phyloP scores from a whole-genome alignment of 2,329 filamentous ascomycete species.

The Pseudogymnoascus sp. region DNA sequence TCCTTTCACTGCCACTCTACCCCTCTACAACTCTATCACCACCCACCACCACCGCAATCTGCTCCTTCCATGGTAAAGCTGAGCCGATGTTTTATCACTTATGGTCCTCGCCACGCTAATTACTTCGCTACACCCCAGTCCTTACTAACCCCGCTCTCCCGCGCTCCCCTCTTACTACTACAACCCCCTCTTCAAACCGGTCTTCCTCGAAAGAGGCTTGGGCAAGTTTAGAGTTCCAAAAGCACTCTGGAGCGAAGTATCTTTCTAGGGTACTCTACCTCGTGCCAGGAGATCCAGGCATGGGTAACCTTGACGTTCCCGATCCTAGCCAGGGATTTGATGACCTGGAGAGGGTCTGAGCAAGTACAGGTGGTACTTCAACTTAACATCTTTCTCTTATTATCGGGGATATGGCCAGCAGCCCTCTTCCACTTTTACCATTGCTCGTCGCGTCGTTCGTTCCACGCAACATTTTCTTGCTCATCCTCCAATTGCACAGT shows the following conservation, averaged over 20 bases:
- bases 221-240: constrained; percentile 5
- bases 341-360: constrained; percentile 3
- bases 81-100: constrained; percentile 4
- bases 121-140: neutral
- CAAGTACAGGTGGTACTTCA: constrained; percentile 3
- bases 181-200: neutral
- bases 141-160: neutral
- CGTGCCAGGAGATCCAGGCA: constrained; percentile 26
- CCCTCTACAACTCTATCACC: neutral
- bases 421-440: constrained; percentile 34
- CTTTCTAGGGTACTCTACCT: neutral
- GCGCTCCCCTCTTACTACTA: neutral
- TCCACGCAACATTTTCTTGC: constrained; percentile 34
- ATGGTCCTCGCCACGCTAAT: neutral
- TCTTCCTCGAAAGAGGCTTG: neutral
- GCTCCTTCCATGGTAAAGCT: constrained; percentile 3
- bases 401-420: constrained; percentile 41
- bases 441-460: constrained; percentile 31
- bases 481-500: constrained; percentile 36
- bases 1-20: neutral
- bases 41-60: neutral
- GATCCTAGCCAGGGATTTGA: constrained; percentile 19
- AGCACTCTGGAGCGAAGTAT: constrained; percentile 3
- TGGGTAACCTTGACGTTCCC: constrained; percentile 22
- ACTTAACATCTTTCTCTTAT: constrained; percentile 41